phyloP scores from a whole-genome alignment of 169 alveolate genomes.

The Cryptosporidium viatorum region DNA sequence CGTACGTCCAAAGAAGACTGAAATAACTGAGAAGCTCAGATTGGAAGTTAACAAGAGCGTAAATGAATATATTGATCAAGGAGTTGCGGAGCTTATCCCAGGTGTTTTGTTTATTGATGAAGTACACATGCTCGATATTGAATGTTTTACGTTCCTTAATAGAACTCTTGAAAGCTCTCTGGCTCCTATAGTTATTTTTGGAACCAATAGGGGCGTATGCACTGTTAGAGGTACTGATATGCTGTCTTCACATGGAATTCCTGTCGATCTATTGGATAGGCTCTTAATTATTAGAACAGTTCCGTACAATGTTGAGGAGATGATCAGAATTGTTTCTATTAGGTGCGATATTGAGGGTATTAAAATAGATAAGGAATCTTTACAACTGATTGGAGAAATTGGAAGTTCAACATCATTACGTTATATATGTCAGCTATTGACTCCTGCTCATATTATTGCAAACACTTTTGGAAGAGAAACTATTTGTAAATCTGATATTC shows the following conservation, averaged over 20 bases:
- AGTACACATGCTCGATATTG: conserved; percentile 99
- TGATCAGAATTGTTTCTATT: conserved; percentile 92
- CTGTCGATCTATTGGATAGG: conserved; percentile 99
- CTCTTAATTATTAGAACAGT: conserved; percentile 96
- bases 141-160: conserved; percentile 98
- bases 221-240: conserved; percentile 98
- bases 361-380: conserved; percentile 95
- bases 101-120: conserved; percentile 99
- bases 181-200: conserved; percentile 98
- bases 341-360: conserved; percentile 97
- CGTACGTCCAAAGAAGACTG: conserved; percentile 98
- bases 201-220: conserved; percentile 98
- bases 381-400: conserved; percentile 94
- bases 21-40: conserved; percentile 99
- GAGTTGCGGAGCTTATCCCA: conserved; percentile 99
- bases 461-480: conserved; percentile 91
- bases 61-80: conserved; percentile 96
- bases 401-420: conserved; percentile 97
- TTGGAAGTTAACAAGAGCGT: conserved; percentile 98
- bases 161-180: conserved; percentile 98
- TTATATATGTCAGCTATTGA: conserved; percentile 93
- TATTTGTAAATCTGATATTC: conserved; percentile 91
- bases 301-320: conserved; percentile 95
- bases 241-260: conserved; percentile 98
- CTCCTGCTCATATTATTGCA: conserved; percentile 97